phyloP scores from a whole-genome alignment of 2,329 filamentous ascomycete genomes.

The Macrophomina tecta region DNA sequence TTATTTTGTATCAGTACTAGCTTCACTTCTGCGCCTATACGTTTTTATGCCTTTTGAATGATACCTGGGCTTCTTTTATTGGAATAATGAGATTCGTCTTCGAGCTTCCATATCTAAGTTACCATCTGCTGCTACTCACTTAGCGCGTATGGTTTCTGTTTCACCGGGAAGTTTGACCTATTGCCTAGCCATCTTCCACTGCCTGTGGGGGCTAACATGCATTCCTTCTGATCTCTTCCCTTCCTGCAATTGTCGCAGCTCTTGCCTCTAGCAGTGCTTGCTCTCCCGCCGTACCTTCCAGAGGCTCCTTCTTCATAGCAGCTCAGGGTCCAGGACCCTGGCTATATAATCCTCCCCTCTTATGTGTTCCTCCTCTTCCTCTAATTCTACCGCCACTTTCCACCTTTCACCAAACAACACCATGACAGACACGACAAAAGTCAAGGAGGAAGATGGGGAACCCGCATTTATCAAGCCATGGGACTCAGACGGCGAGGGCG shows the following conservation, averaged over 20 bases:
- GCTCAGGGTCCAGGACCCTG: background rate
- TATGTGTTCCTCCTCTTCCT: background rate
- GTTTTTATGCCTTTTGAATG: background rate
- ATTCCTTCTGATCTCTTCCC: background rate
- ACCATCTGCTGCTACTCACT: no score
- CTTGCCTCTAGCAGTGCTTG: no score
- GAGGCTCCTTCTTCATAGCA: background rate
- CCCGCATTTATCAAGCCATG: background rate
- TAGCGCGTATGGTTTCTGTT: no score
- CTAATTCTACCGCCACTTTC: background rate
- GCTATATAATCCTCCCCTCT: background rate
- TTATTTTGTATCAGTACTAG: conserved; percentile 5
- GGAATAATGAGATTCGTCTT: background rate
- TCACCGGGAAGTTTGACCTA: no score
- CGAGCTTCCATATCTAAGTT: no score
- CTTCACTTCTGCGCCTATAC: background rate
- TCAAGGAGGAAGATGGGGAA: background rate
- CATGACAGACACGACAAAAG: background rate
- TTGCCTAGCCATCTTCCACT: no score
- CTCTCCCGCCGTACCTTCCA: no score
- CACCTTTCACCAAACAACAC: background rate
- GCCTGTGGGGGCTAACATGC: no score
- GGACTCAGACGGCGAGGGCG: background rate
- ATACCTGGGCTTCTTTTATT: background rate
- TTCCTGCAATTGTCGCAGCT: background rate